These are phyloP conservation scores for Ustilago xerochloae DNA, from an alignment of 1,284 basidiomycete species.

Conservation along the genomic window DNA sequence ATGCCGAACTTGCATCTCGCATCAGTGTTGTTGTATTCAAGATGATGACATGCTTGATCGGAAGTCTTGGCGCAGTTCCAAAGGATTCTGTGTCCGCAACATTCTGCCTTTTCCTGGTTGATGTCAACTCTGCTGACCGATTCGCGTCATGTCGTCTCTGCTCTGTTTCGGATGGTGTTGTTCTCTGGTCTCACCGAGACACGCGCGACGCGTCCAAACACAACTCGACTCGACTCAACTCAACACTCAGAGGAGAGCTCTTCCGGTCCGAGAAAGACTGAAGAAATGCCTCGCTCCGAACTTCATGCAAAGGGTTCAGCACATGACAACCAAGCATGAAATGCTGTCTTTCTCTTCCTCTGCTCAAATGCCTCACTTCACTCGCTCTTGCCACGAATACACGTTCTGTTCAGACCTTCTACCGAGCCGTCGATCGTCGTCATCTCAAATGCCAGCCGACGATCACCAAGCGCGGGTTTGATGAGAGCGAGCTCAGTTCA, in stretches of 20 bases:
- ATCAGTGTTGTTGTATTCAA: no score
- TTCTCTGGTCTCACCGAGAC: neutral
- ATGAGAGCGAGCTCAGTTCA: neutral
- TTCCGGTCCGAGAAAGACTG: no score
- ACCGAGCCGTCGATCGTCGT: neutral
- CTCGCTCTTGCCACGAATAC: no score
- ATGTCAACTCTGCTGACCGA: neutral
- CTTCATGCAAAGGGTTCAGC: neutral
- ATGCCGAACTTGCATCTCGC: no score
- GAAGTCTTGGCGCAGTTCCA: no score
- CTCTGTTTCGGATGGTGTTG: neutral
- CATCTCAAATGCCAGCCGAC: neutral
- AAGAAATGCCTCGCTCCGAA: neutral
- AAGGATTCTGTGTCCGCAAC: no score
- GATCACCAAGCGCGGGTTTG: neutral
- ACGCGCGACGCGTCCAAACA: neutral
- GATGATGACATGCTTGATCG: no score
- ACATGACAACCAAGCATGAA: constrained; percentile 7
- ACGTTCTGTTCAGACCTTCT: neutral
- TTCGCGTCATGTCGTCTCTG: neutral
- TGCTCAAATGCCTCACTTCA: no score
- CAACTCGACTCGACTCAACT: no score
- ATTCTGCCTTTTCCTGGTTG: no score
- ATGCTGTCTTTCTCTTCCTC: no score
- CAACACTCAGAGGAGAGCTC: neutral